Evolutionary conservation across 1,284 basidiomycete genomes (phyloP), one percentile per base, ranked within the genome.

Genomic region (Stygiomarasmius scandens): DNA sequence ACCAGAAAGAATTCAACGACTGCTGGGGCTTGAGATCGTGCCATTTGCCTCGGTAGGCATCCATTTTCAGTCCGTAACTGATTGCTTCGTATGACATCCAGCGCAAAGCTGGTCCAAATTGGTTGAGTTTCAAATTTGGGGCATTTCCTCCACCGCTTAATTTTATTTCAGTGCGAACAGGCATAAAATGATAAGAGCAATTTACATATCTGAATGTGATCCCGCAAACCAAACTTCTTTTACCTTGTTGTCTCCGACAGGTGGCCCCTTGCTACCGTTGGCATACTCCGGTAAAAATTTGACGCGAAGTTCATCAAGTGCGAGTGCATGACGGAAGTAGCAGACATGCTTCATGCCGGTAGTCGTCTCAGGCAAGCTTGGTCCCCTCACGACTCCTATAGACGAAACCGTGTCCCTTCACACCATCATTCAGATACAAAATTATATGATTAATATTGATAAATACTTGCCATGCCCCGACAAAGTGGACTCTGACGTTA

Each of bases 391-490:
- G n/a, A n/a, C n/a, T n/a, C n/a, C n/a, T n/a, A n/a, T n/a, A n/a
- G n/a, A n/a, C n/a, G n/a, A n/a, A n/a, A n/a, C n/a, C n/a, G n/a
- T n/a, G n/a, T n/a, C n/a, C n/a, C n/a, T n/a, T n/a, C n/a, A n/a
- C n/a, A n/a, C n/a, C n/a, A n/a, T n/a, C n/a, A n/a, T n/a, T n/a
- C n/a, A n/a, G n/a, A n/a, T n/a, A n/a, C n/a, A n/a, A n/a, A n/a
- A n/a, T n/a, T n/a, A n/a, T n/a, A n/a, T n/a, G n/a, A n/a, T n/a
- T n/a, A 11, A n/a, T 27, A 24, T 16, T n/a, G n/a, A n/a, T n/a
- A n/a, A n/a, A n/a, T n/a, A 27, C 63, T 52, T 53, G 78, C 77
- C 76, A 77, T 10, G 68, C 75, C 1, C 77, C 77, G 4, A 78
- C 60, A 52, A 79, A 78, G 49, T 79, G 77, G 4, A 77, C 63